phyloP scores from a whole-genome alignment of 1,284 basidiomycete genomes.

The Microbotryum silenes-acaulis region DNA sequence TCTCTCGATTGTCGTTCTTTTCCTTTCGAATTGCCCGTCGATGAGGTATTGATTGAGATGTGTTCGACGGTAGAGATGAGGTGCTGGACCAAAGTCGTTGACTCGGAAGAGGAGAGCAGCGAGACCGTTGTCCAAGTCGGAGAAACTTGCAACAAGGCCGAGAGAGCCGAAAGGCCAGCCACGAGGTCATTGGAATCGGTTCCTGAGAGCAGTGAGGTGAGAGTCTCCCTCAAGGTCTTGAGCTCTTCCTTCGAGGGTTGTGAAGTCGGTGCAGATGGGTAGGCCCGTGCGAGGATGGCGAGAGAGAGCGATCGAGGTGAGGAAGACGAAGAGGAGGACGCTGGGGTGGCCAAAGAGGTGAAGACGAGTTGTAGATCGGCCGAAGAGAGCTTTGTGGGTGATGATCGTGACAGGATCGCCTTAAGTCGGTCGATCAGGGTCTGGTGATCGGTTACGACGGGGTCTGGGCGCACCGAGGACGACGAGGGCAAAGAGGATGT shows the following conservation, averaged over 20 bases:
- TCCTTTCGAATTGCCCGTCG: slow-evolving; percentile 58
- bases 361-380: slow-evolving; percentile 4
- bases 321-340: slow-evolving; percentile 8
- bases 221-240: not conserved
- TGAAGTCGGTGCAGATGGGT: not conserved
- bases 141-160: slow-evolving; percentile 68
- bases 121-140: slow-evolving; percentile 55
- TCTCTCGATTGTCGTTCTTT: slow-evolving; percentile 43
- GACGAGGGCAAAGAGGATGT: too few species aligned
- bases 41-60: slow-evolving; percentile 45
- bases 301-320: slow-evolving; percentile 7
- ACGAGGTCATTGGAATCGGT: slow-evolving; percentile 23
- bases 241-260: too few species aligned
- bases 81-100: slow-evolving; percentile 35
- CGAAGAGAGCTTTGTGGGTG: not conserved
- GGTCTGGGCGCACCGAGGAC: too few species aligned
- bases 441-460: too few species aligned
- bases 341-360: not conserved
- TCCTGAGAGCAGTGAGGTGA: slow-evolving; percentile 12
- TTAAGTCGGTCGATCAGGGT: slow-evolving; percentile 1
- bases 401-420: not conserved
- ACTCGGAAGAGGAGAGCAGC: slow-evolving; percentile 44
- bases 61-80: slow-evolving; percentile 56
- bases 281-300: slow-evolving; percentile 9
- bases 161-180: slow-evolving; percentile 51